Percentiles rank a stretch among this genome's conserved stretches.
Conservation (phyloP, 2,329 filamentous ascomycete species). For the Apiospora pterosperma region DNA sequence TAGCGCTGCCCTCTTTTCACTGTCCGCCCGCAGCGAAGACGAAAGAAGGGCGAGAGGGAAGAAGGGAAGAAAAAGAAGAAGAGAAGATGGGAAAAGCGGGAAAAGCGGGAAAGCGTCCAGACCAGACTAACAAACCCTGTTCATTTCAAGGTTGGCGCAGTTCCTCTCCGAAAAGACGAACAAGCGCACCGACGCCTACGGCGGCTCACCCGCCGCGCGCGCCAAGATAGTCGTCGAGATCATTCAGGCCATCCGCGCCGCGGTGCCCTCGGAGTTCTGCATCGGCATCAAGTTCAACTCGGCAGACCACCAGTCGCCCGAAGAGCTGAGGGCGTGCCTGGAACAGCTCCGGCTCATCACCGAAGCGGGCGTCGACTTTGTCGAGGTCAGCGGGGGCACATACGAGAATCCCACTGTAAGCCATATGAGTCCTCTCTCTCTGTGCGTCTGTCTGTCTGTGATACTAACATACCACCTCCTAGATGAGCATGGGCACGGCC, state of each 20-base stretch:
- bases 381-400: constrained; percentile 62
- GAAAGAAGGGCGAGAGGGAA: no score
- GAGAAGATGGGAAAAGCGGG: no score
- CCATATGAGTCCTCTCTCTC: background rate
- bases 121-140: background rate
- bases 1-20: no score
- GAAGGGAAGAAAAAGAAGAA: no score
- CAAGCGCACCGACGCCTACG: constrained; percentile 49
- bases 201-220: constrained; percentile 44
- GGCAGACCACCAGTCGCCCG: constrained; percentile 46
- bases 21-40: no score
- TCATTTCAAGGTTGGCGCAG: constrained; percentile 35
- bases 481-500: background rate
- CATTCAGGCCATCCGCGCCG: constrained; percentile 35
- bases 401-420: constrained; percentile 50
- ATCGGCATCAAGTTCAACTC: constrained; percentile 54
- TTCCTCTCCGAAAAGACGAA: constrained; percentile 50
- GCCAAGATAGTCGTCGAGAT: constrained; percentile 49
- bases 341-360: constrained; percentile 46
- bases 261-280: constrained; percentile 39
- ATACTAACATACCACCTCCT: background rate
- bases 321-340: constrained; percentile 39
- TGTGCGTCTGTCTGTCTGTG: background rate
- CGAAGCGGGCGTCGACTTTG: constrained; percentile 55
- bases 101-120: no score